Percentiles rank a stretch among this genome's conserved stretches.
Conservation (phyloP, 2,329 filamentous ascomycete genomes). For the Phialophora chinensis region DNA sequence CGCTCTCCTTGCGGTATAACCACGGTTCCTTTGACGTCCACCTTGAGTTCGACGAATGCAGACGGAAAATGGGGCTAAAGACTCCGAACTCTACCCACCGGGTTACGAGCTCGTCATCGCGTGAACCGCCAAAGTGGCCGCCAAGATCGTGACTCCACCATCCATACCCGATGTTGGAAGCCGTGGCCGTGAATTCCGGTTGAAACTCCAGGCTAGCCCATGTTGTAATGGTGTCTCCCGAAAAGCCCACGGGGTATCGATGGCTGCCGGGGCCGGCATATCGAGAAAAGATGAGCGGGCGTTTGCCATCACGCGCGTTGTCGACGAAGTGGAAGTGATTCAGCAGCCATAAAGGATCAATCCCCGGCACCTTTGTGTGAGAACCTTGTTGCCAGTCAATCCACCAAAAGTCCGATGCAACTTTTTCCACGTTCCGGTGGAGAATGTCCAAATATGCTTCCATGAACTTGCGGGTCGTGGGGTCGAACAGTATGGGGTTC, state of each 20-base stretch:
- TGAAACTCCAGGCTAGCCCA: slow-evolving; percentile 69
- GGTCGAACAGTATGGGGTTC: slow-evolving; percentile 63
- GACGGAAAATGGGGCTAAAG: slow-evolving; percentile 65
- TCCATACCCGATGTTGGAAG: slow-evolving; percentile 70
- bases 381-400: slow-evolving; percentile 71
- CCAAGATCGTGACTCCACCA: slow-evolving; percentile 74
- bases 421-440: slow-evolving; percentile 61
- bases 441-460: slow-evolving; percentile 65
- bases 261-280: slow-evolving; percentile 69
- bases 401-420: slow-evolving; percentile 70
- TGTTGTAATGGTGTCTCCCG: slow-evolving; percentile 64
- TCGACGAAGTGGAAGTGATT: slow-evolving; percentile 70
- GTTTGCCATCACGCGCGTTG: slow-evolving; percentile 51
- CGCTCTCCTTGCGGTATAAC: slow-evolving; percentile 58
- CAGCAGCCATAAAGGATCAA: slow-evolving; percentile 69
- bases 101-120: slow-evolving; percentile 64
- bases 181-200: slow-evolving; percentile 70
- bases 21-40: slow-evolving; percentile 70
- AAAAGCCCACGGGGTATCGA: slow-evolving; percentile 69
- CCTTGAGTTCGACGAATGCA: slow-evolving; percentile 64
- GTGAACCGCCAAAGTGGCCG: slow-evolving; percentile 63
- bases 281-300: slow-evolving; percentile 63
- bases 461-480: slow-evolving; percentile 60
- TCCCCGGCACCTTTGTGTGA: slow-evolving; percentile 60
- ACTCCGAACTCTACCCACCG: slow-evolving; percentile 68